Evolutionary conservation across 2,329 filamentous ascomycete species (phyloP).

Genomic region (Zarea fungicola): DNA sequence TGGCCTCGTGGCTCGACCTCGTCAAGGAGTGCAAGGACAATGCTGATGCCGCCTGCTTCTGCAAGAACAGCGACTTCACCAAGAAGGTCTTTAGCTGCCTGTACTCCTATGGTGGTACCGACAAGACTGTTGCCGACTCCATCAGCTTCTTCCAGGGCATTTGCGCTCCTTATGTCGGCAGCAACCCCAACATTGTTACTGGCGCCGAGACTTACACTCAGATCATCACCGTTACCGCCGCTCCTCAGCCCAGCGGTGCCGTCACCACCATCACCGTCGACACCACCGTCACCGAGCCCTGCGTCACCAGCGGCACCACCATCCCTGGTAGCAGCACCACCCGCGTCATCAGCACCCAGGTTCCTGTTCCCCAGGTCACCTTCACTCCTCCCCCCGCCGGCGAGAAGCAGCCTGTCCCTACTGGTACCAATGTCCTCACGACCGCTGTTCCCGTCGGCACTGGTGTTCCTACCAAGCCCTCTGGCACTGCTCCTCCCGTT

Average conservation of each 20-base stretch:
- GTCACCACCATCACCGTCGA: slow-evolving; percentile 48
- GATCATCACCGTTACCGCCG: slow-evolving; percentile 50
- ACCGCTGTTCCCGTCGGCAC: slow-evolving; percentile 23
- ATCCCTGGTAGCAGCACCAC: slow-evolving; percentile 42
- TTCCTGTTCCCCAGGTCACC: slow-evolving; percentile 49
- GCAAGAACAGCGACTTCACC: slow-evolving; percentile 71
- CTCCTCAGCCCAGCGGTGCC: slow-evolving; percentile 39
- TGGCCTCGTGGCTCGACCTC: slow-evolving; percentile 82
- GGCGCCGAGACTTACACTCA: slow-evolving; percentile 61
- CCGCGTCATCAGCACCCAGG: slow-evolving; percentile 44
- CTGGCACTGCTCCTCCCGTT: slow-evolving; percentile 29
- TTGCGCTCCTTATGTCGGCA: slow-evolving; percentile 67
- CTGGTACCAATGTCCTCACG: slow-evolving; percentile 1
- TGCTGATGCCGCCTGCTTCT: slow-evolving; percentile 81
- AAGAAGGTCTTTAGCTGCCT: slow-evolving; percentile 77
- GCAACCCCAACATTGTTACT: slow-evolving; percentile 83
- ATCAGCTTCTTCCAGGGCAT: slow-evolving; percentile 86
- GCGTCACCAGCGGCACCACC: slow-evolving; percentile 43
- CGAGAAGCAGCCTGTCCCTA: slow-evolving; percentile 11
- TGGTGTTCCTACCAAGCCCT: slow-evolving; percentile 28
- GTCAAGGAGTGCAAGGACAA: slow-evolving; percentile 71
- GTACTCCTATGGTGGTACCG: slow-evolving; percentile 56
- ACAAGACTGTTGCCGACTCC: slow-evolving; percentile 62
- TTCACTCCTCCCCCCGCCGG: slow-evolving; percentile 35
- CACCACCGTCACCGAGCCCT: slow-evolving; percentile 45